Percentiles rank a stretch among this genome's conserved stretches.
phyloP scores from a whole-genome alignment of 371 early-diverging fungal species.

The Haplosporangium sp. region DNA sequence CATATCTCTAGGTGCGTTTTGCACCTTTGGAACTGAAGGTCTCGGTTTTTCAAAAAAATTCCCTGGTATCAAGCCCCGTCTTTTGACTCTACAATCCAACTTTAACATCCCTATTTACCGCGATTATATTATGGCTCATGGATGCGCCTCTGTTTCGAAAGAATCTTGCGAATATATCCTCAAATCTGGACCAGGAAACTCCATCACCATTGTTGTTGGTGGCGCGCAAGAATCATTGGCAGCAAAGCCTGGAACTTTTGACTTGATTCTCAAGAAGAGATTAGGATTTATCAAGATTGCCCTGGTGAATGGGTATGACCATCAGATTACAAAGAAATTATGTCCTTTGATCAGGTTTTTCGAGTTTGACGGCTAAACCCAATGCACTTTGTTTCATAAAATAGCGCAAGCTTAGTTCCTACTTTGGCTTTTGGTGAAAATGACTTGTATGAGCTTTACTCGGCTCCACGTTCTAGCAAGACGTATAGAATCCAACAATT shows the following conservation, averaged over 20 bases:
- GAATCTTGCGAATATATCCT: constrained; percentile 81
- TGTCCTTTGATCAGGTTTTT: not conserved
- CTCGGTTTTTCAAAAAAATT: constrained; percentile 73
- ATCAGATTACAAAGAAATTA: not conserved
- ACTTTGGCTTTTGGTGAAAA: constrained; percentile 88
- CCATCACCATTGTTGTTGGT: constrained; percentile 82
- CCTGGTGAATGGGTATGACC: constrained; percentile 69
- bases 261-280: constrained; percentile 77
- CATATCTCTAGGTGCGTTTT: constrained; percentile 84
- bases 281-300: constrained; percentile 87
- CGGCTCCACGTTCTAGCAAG: constrained; percentile 62
- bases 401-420: constrained; percentile 76
- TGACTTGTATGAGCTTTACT: constrained; percentile 78
- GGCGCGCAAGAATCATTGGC: constrained; percentile 85
- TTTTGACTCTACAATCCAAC: constrained; percentile 73
- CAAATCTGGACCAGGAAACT: constrained; percentile 77
- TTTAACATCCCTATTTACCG: constrained; percentile 83
- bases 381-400: not conserved
- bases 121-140: constrained; percentile 76
- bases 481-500: constrained; percentile 67
- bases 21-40: constrained; percentile 84
- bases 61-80: constrained; percentile 74
- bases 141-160: constrained; percentile 82
- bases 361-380: not conserved
- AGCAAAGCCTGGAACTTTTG: constrained; percentile 73